phyloP scores from a whole-genome alignment of 345 rosid species.

The Sisymbrium altissimum region DNA sequence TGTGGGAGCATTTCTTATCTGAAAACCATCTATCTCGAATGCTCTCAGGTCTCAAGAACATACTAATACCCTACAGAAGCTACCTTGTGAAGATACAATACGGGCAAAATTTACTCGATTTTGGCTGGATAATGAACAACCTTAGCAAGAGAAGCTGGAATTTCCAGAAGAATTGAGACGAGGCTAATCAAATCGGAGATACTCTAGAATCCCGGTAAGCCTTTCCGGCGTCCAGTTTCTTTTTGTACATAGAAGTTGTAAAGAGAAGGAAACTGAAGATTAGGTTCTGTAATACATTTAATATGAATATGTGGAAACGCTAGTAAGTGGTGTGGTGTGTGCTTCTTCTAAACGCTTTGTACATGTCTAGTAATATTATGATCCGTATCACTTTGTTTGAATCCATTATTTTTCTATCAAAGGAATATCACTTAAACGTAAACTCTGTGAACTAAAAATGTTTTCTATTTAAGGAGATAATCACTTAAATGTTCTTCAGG shows the following conservation, averaged over 20 bases:
- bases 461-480: too few relatives aligned
- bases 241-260: constrained; percentile 15
- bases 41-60: constrained; percentile 66
- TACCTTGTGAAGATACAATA: constrained; percentile 60
- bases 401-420: not conserved
- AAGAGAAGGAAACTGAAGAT: constrained; percentile 14
- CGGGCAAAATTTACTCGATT: constrained; percentile 53
- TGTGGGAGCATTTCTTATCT: not conserved
- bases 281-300: constrained; percentile 21
- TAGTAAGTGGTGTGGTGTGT: constrained; percentile 13
- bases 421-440: not conserved
- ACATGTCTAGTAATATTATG: constrained; percentile 7
- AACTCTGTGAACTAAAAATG: not conserved
- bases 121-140: constrained; percentile 58
- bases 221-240: not conserved
- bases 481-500: too few relatives aligned
- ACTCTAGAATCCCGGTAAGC: constrained; percentile 1
- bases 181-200: not conserved
- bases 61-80: constrained; percentile 77
- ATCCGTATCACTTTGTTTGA: not conserved
- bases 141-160: constrained; percentile 55
- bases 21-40: not conserved
- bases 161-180: constrained; percentile 49
- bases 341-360: constrained; percentile 3
- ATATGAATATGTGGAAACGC: constrained; percentile 5